A percentile compares a stretch with the other conserved stretches of the same genome.
Evolutionary conservation across 116 monocot species (phyloP).

Genomic region (Papilionanthe hybrid): DNA sequence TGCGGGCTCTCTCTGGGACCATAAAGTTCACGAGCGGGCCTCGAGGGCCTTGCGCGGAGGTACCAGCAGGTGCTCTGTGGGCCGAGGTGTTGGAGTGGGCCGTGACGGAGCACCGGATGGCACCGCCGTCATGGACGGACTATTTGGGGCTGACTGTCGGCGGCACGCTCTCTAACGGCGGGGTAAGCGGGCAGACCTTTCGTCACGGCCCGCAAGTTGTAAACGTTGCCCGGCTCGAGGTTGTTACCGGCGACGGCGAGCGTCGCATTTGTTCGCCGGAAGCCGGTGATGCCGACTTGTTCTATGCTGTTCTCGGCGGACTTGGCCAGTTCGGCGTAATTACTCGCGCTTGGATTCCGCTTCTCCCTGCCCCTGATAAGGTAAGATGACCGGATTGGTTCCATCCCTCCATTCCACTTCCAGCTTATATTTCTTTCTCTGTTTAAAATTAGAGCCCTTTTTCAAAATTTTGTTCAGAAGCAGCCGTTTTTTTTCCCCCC

Average conservation of each 20-base stretch:
- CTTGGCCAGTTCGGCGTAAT: constrained; percentile 93
- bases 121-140: constrained; percentile 89
- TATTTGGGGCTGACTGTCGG: constrained; percentile 86
- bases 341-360: constrained; percentile 66
- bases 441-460: too few species aligned
- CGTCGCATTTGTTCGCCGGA: constrained; percentile 40
- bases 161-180: constrained; percentile 82
- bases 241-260: constrained; percentile 62
- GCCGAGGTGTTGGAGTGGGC: constrained; percentile 57
- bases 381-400: constrained; percentile 15
- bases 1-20: constrained; percentile 43
- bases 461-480: too few species aligned
- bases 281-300: constrained; percentile 43
- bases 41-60: constrained; percentile 31
- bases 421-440: too few species aligned
- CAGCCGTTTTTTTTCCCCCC: too few species aligned
- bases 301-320: constrained; percentile 72
- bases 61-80: constrained; percentile 77
- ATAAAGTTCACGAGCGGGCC: constrained; percentile 7
- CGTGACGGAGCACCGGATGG: constrained; percentile 20
- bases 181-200: constrained; percentile 92
- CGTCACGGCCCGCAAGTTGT: constrained; percentile 72
- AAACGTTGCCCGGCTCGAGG: constrained; percentile 71
- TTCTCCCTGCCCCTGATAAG: constrained; percentile 49
- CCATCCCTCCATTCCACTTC: too few species aligned